phyloP scores from a whole-genome alignment of 345 rosid species.

The Lepidium sativum region DNA sequence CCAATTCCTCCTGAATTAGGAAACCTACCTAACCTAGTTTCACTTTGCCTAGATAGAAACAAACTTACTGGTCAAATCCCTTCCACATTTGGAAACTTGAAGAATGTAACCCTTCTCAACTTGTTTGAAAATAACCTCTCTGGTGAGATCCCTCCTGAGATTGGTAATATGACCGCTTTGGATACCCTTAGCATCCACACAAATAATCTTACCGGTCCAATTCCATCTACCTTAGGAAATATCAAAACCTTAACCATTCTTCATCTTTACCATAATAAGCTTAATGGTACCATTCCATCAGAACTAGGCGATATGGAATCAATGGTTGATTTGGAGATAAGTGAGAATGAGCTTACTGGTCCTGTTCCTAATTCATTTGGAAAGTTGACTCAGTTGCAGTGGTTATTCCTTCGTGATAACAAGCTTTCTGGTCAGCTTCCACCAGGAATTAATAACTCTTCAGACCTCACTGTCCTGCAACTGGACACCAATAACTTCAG shows the following conservation, averaged over 20 bases:
- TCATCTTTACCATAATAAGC: slow-evolving; percentile 14
- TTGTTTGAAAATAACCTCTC: slow-evolving; percentile 12
- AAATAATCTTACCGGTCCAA: slow-evolving; percentile 20
- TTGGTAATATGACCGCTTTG: slow-evolving; percentile 22
- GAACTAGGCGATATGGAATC: slow-evolving; percentile 15
- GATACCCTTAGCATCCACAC: slow-evolving; percentile 21
- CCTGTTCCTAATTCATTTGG: slow-evolving; percentile 22
- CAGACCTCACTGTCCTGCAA: slow-evolving; percentile 24
- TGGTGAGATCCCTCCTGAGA: slow-evolving; percentile 27
- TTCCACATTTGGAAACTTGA: slow-evolving; percentile 30
- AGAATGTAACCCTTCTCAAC: slow-evolving; percentile 19
- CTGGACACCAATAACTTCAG: slow-evolving; percentile 29
- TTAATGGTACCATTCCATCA: slow-evolving; percentile 10
- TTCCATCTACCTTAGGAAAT: slow-evolving; percentile 22
- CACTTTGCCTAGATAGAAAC: slow-evolving; percentile 29
- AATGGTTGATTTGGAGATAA: slow-evolving; percentile 25
- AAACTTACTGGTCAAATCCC: slow-evolving; percentile 28
- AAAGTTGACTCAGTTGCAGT: slow-evolving; percentile 1
- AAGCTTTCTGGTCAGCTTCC: slow-evolving; percentile 35
- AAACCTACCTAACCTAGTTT: slow-evolving; percentile 27
- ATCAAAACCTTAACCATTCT: slow-evolving; percentile 11
- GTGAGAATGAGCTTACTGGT: slow-evolving; percentile 21
- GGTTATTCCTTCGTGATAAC: slow-evolving; percentile 23
- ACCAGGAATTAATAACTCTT: slow-evolving; percentile 27
- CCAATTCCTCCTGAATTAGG: slow-evolving; percentile 32